Evolutionary conservation across 2,329 filamentous ascomycete genomes (phyloP), one percentile per base, ranked within the genome.

Genomic region (Aspergillus fijiensis): DNA sequence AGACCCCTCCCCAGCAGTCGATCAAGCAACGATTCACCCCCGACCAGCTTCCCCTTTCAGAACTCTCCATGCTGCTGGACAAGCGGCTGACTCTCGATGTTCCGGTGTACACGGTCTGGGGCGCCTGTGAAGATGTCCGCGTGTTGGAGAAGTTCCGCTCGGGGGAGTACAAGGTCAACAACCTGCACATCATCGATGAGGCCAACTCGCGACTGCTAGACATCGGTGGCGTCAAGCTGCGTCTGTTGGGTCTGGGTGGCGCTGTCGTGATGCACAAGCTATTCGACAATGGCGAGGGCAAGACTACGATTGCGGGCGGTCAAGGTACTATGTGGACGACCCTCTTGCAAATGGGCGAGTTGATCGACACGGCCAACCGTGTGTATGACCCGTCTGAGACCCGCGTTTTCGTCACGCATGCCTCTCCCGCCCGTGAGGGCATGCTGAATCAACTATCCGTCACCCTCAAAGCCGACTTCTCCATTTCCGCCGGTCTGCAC

Each of bases 271-370:
- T 99, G 92, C 95, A 99, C 84, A 99, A 99, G 84, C 86, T 99
- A 19, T 99, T 99, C 72, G 95, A 99, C 77, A 99, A 99, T 68
- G 95, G 95, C 57, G 95, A 99, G 74, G 95, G 95, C 62, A 89
- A 94, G 77, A 99, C 95, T 54, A 99, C 96, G 2, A 99, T 99
- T 77, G 95, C 95, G 23, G 95, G 95, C 74, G 95, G 95, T 21
- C 95, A 99, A 77, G 95, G 95, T 63, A 99, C 95, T 50, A 99
- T 99, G 95, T 99, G 95, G 95, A 99, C 95, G 7, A 99, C 95
- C 6, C 82, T 99, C 31, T 80, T 99, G 65, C 95, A 99, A 79
- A 99, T 99, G 90, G 95, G 95, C 56, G 95, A 99, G 79, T 83
- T 99, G 53, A 92, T 99, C 57, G 95, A 99, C 75, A 99, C 96